These are phyloP conservation scores for Phytophthora meadii DNA, from an alignment of 352 stramenopile species.

Conservation along the genomic window DNA sequence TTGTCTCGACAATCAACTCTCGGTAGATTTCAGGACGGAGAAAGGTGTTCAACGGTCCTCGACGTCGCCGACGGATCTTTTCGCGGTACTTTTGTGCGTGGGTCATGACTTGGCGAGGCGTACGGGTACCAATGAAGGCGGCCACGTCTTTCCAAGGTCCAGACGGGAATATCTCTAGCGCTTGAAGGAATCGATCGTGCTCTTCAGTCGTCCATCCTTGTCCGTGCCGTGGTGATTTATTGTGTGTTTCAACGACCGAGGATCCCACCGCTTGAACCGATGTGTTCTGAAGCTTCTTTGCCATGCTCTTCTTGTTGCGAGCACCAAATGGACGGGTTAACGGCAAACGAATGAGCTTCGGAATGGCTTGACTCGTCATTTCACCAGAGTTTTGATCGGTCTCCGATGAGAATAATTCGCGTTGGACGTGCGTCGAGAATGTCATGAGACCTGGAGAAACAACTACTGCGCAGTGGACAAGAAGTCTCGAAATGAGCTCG, in stretches of 20 bases:
- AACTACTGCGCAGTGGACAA: background rate
- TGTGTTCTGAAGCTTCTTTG: background rate
- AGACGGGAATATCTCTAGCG: slow-evolving; percentile 15
- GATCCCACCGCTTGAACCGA: background rate
- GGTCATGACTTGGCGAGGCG: slow-evolving; percentile 1
- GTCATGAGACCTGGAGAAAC: background rate
- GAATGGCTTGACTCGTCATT: background rate
- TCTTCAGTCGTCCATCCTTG: background rate
- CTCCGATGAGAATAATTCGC: slow-evolving; percentile 4
- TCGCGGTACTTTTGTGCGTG: slow-evolving; percentile 11
- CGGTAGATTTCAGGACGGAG: background rate
- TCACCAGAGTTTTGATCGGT: background rate
- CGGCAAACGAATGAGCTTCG: background rate
- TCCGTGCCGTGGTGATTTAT: background rate
- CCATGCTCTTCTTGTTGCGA: background rate
- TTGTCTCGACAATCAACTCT: background rate
- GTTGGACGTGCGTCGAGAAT: slow-evolving; percentile 1
- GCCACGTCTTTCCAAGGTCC: slow-evolving; percentile 21
- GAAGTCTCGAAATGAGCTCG: slow-evolving; percentile 1
- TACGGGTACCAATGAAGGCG: slow-evolving; percentile 15
- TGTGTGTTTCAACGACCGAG: background rate
- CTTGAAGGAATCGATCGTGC: slow-evolving; percentile 6
- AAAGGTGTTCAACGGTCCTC: background rate
- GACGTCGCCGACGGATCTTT: slow-evolving; percentile 4
- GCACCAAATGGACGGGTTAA: background rate